phyloP scores from a whole-genome alignment of 495 filamentous ascomycete genomes.

The Trichoderma asperelloides region DNA sequence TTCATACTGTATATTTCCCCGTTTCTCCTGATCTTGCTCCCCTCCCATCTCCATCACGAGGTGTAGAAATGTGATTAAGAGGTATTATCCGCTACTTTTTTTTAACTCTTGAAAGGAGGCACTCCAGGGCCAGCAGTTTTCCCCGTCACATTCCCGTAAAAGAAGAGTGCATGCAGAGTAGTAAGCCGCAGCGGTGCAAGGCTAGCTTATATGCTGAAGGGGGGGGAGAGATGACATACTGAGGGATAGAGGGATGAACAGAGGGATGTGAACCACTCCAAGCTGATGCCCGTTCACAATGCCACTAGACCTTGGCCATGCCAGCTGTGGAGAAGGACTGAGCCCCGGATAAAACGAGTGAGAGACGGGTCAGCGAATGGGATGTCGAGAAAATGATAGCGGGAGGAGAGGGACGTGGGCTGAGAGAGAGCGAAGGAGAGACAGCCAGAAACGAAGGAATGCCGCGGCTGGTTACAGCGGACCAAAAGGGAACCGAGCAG shows the following conservation, averaged over 20 bases:
- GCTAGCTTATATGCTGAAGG: not conserved
- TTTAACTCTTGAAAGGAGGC: not conserved
- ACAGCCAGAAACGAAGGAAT: not conserved
- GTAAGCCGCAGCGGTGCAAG: not conserved
- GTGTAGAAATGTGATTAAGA: not conserved
- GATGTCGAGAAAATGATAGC: not conserved
- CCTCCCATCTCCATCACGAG: not conserved
- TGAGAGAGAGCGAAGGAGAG: not conserved
- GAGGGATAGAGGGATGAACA: constrained; percentile 3
- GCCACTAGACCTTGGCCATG: not conserved
- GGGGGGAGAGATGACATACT: not conserved
- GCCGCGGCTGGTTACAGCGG: constrained; percentile 4
- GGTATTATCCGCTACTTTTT: not conserved
- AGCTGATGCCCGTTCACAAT: not conserved
- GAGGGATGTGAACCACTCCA: not conserved
- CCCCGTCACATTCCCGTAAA: not conserved
- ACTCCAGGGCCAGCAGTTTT: not conserved
- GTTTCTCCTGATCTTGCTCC: not conserved
- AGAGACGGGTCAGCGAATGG: not conserved
- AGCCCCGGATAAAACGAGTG: not conserved
- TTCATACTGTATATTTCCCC: not conserved
- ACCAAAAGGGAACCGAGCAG: not conserved
- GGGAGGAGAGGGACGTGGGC: not conserved
- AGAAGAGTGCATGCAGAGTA: not conserved
- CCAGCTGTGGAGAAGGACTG: not conserved